Evolutionary conservation across 2,329 filamentous ascomycete species (phyloP).

Genomic region (Fusarium papillatum): DNA sequence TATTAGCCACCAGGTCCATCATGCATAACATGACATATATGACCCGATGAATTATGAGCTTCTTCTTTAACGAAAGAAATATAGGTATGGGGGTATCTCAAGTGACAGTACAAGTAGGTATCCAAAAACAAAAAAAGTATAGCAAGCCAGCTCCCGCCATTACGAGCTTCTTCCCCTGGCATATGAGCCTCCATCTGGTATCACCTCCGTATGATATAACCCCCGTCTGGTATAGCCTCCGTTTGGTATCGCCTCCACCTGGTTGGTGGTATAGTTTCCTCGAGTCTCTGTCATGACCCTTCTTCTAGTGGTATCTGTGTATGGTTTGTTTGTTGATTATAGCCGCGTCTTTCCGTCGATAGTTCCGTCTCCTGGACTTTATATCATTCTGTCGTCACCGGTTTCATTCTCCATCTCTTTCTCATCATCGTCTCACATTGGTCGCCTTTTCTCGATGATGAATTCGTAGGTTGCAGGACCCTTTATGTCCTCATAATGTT

Average conservation of each 20-base stretch:
- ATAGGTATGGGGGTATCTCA: conserved; percentile 47
- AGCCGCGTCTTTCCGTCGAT: conserved; percentile 19
- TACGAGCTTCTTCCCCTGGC: conserved; percentile 23
- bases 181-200: conserved; percentile 8
- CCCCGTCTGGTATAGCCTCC: not conserved
- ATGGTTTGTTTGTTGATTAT: conserved; percentile 16
- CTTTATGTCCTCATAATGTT: not conserved
- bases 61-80: conserved; percentile 43
- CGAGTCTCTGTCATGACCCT: conserved; percentile 26
- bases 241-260: not conserved
- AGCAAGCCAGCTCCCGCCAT: conserved; percentile 35
- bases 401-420: conserved; percentile 16
- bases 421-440: conserved; percentile 13
- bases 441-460: not conserved
- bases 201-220: not conserved
- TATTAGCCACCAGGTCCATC: conserved; percentile 23
- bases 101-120: conserved; percentile 42
- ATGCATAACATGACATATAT: conserved; percentile 7
- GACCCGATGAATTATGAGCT: conserved; percentile 33
- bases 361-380: conserved; percentile 12
- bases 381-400: conserved; percentile 19
- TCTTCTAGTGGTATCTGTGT: conserved; percentile 36
- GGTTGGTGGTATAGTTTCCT: not conserved
- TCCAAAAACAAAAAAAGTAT: conserved; percentile 21
- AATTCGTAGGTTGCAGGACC: not conserved